Conservation (phyloP, 495 filamentous ascomycete genomes). For the Penicillium macrosclerotiorum region DNA sequence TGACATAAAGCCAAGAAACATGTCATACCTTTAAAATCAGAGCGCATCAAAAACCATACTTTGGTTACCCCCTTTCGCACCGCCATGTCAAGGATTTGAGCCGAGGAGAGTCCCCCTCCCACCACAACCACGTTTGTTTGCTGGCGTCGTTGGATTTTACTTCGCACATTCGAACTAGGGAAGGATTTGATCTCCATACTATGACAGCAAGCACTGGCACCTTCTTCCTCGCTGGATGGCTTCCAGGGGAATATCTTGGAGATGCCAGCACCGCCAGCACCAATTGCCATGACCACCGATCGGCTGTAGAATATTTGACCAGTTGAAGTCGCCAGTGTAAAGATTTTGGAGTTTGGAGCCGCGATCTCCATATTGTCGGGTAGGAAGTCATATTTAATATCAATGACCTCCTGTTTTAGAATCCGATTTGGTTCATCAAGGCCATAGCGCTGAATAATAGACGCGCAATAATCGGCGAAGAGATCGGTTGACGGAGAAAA, state of each 20-base stretch:
- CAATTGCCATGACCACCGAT: slow-evolving; percentile 56
- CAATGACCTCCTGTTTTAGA: slow-evolving; percentile 45
- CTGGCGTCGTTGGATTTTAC: slow-evolving; percentile 45
- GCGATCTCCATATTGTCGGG: slow-evolving; percentile 11
- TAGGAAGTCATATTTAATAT: slow-evolving; percentile 48
- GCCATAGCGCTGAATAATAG: slow-evolving; percentile 51
- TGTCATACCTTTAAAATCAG: slow-evolving; percentile 47
- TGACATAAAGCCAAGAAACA: background rate
- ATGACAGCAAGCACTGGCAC: slow-evolving; percentile 49
- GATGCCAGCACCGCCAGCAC: slow-evolving; percentile 43
- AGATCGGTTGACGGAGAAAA: slow-evolving; percentile 56
- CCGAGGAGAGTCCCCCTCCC: slow-evolving; percentile 61
- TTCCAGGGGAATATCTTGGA: slow-evolving; percentile 48
- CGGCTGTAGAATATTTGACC: slow-evolving; percentile 46
- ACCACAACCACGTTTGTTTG: slow-evolving; percentile 55
- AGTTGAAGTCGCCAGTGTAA: slow-evolving; percentile 49
- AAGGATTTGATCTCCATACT: slow-evolving; percentile 53
- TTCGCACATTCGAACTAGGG: slow-evolving; percentile 40
- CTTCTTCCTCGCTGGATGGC: slow-evolving; percentile 34
- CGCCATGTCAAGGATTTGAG: slow-evolving; percentile 58
- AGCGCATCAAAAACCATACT: slow-evolving; percentile 58
- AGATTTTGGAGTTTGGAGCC: slow-evolving; percentile 37
- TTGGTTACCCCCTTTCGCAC: slow-evolving; percentile 51
- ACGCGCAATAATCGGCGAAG: slow-evolving; percentile 56
- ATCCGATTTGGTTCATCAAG: slow-evolving; percentile 45